Evolutionary conservation across 2,329 filamentous ascomycete species (phyloP).

Genomic region (Ophiostoma ulmi): DNA sequence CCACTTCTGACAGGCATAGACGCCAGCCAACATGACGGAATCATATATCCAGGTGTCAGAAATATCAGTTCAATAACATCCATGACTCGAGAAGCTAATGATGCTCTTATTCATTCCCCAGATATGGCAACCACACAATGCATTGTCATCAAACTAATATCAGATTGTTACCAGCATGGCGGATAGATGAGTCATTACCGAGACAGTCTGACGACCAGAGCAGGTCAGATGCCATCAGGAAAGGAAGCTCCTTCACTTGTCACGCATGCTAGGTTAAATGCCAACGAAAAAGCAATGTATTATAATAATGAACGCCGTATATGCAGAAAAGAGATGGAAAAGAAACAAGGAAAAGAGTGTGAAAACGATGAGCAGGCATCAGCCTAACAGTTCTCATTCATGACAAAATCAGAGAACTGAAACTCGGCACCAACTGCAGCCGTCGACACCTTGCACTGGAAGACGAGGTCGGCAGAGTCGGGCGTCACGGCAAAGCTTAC

Average conservation of each 20-base stretch:
- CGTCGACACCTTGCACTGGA: not conserved
- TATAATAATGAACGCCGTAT: not conserved
- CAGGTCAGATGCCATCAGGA: too few species aligned
- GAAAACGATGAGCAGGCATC: not conserved
- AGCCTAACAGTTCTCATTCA: not conserved
- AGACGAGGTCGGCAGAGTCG: not conserved
- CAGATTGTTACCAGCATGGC: not conserved
- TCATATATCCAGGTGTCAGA: not conserved
- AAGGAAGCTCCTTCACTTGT: too few species aligned
- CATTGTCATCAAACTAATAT: not conserved
- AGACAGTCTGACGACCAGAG: not conserved
- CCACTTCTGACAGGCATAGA: not conserved
- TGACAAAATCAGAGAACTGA: slow-evolving; percentile 1
- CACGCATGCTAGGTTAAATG: too few species aligned
- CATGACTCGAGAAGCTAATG: not conserved
- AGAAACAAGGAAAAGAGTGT: not conserved
- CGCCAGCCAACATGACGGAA: not conserved
- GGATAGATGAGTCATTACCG: not conserved
- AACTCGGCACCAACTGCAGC: not conserved
- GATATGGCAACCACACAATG: not conserved
- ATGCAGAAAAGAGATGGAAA: not conserved
- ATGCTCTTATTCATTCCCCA: not conserved
- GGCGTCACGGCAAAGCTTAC: not conserved
- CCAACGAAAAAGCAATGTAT: too few species aligned
- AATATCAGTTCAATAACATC: not conserved